Evolutionary conservation across 139 green algal genomes (phyloP).

Genomic region (Volvox africanus): DNA sequence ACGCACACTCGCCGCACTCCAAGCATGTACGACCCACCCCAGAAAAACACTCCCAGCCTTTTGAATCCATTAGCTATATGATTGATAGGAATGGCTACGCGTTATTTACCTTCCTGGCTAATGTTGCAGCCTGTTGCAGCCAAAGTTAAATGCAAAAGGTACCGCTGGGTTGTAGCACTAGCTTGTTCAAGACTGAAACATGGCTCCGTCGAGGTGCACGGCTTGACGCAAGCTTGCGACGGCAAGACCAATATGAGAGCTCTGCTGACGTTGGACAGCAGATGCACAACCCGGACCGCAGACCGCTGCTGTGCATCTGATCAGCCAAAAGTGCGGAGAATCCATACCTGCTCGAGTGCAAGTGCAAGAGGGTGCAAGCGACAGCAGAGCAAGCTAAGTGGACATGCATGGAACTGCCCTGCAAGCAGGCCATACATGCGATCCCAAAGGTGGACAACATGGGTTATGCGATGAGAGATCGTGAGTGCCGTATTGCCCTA

Average conservation of each 20-base stretch:
- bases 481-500: too few relatives aligned
- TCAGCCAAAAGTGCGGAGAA: not conserved
- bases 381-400: not conserved
- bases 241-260: not conserved
- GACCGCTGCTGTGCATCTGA: too few relatives aligned
- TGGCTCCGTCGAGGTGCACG: not conserved
- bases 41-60: too few relatives aligned
- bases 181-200: conserved; percentile 23
- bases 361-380: not conserved
- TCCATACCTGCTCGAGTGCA: not conserved
- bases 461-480: too few relatives aligned
- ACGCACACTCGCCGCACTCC: too few relatives aligned
- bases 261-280: not conserved
- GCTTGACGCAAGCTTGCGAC: not conserved
- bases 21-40: too few relatives aligned
- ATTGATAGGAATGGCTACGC: too few relatives aligned
- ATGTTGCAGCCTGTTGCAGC: too few relatives aligned
- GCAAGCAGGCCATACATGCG: not conserved
- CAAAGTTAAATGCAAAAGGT: too few relatives aligned
- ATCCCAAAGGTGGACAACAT: not conserved
- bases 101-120: too few relatives aligned
- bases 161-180: conserved; percentile 29
- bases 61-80: too few relatives aligned
- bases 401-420: not conserved
- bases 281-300: not conserved